A percentile compares a stretch with the other conserved stretches of the same genome.
Conservation (phyloP, 1,284 basidiomycete genomes). For the Flammula alnicola region DNA sequence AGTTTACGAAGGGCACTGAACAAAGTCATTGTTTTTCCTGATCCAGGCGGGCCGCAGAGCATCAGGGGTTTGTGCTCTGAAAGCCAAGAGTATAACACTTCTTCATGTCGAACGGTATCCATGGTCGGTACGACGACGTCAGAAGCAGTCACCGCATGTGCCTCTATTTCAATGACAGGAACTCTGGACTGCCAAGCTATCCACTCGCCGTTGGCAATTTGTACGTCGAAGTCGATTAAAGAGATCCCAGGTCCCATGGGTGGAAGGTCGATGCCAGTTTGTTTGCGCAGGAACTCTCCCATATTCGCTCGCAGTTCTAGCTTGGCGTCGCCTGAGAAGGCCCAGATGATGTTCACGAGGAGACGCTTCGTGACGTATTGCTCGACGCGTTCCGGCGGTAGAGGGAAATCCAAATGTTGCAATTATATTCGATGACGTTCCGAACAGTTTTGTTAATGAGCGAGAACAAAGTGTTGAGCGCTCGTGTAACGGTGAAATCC, state of each 20-base stretch:
- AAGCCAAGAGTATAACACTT: constrained; percentile 98
- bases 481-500: constrained; percentile 94
- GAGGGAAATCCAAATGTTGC: constrained; percentile 94
- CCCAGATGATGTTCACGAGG: constrained; percentile 94
- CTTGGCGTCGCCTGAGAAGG: constrained; percentile 95
- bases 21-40: constrained; percentile 99
- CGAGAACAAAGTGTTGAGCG: constrained; percentile 95
- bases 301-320: constrained; percentile 89
- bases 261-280: constrained; percentile 92
- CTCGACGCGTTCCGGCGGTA: constrained; percentile 83
- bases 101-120: constrained; percentile 98
- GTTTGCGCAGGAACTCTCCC: constrained; percentile 86
- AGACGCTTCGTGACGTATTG: constrained; percentile 92
- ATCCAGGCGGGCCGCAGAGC: constrained; percentile 98
- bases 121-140: constrained; percentile 98
- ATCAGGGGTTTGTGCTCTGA: constrained; percentile 99
- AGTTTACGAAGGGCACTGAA: constrained; percentile 98
- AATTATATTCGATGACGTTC: constrained; percentile 95
- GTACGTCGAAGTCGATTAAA: constrained; percentile 96
- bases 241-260: constrained; percentile 76
- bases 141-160: constrained; percentile 92
- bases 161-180: constrained; percentile 95
- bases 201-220: constrained; percentile 89
- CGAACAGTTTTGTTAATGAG: constrained; percentile 96
- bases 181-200: constrained; percentile 90